phyloP scores from a whole-genome alignment of 129 eudicot genomes.

The Escallonia herrerae region DNA sequence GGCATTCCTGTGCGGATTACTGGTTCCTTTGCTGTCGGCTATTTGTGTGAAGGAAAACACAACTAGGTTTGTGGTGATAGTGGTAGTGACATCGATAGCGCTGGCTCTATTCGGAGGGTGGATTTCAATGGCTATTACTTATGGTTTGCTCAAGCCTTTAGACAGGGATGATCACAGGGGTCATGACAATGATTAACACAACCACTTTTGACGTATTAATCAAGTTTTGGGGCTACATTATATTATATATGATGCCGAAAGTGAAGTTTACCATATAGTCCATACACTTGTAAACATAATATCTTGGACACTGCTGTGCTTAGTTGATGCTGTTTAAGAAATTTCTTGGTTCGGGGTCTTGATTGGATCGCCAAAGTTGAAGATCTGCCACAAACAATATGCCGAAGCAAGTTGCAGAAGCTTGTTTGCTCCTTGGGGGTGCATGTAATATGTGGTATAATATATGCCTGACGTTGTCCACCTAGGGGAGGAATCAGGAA shows the following conservation, averaged over 20 bases:
- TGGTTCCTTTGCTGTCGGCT: constrained; percentile 47
- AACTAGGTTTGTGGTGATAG: constrained; percentile 33
- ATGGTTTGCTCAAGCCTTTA: constrained; percentile 53
- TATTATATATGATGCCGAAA: neutral
- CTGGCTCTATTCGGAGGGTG: constrained; percentile 62
- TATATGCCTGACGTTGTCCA: too few species aligned
- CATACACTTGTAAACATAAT: constrained; percentile 1
- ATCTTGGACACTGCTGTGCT: neutral
- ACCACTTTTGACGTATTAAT: too few species aligned
- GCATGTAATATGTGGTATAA: too few species aligned
- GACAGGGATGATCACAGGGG: constrained; percentile 11
- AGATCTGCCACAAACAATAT: too few species aligned
- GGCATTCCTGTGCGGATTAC: constrained; percentile 53
- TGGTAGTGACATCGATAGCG: constrained; percentile 39
- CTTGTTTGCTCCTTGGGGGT: too few species aligned
- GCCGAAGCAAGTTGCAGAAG: too few species aligned
- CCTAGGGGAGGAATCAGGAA: too few species aligned
- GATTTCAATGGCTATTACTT: constrained; percentile 63
- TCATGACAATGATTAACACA: constrained; percentile 22
- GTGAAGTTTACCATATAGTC: constrained; percentile 1
- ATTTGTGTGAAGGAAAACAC: constrained; percentile 17
- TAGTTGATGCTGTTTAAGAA: neutral
- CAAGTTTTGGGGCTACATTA: constrained; percentile 2
- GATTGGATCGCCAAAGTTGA: neutral
- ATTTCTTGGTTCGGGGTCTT: neutral